Conservation (phyloP, 768 basidiomycete species). For the Amanita thiersii region DNA sequence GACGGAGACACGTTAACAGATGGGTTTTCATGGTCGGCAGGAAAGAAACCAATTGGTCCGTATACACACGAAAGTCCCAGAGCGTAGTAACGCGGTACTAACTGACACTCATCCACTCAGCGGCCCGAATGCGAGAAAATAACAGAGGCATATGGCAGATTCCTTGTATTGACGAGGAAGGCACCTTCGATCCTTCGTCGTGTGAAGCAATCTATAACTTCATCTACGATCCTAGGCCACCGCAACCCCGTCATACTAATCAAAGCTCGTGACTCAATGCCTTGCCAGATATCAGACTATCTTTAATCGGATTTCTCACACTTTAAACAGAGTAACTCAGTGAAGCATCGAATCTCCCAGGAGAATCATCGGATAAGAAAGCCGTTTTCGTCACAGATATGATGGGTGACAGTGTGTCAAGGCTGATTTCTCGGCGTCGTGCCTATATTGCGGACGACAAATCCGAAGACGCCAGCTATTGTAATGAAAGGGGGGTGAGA, state of each 20-base stretch:
- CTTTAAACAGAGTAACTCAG: not conserved
- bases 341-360: not conserved
- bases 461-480: not conserved
- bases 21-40: constrained; percentile 7
- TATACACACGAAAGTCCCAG: constrained; percentile 12
- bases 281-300: not conserved
- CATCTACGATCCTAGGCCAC: constrained; percentile 1
- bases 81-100: constrained; percentile 8
- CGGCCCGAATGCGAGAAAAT: constrained; percentile 4
- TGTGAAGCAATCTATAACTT: constrained; percentile 3
- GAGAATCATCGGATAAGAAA: not conserved
- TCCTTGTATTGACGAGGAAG: constrained; percentile 1
- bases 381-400: constrained; percentile 3
- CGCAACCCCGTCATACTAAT: constrained; percentile 2
- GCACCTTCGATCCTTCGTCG: constrained; percentile 4
- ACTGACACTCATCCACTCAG: constrained; percentile 1
- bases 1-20: constrained; percentile 21
- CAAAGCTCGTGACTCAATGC: constrained; percentile 8
- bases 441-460: not conserved
- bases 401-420: not conserved
- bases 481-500: too few relatives aligned
- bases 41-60: constrained; percentile 11
- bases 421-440: constrained; percentile 1
- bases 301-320: not conserved
- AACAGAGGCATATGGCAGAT: constrained; percentile 2